Percentiles rank a stretch among this genome's conserved stretches.
Conservation (phyloP, 2,329 filamentous ascomycete species). For the Colletotrichum aenigma region DNA sequence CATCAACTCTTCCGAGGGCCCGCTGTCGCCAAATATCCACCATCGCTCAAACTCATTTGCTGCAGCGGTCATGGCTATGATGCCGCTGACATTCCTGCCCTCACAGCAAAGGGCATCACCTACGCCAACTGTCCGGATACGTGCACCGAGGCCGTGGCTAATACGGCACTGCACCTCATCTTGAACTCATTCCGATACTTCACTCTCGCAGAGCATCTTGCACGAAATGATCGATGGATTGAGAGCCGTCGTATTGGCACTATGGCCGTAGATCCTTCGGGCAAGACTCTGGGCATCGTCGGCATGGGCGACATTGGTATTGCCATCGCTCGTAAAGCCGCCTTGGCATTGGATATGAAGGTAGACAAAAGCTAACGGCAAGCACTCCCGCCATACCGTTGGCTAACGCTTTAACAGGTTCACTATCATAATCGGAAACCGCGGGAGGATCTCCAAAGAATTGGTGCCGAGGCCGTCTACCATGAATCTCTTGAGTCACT, state of each 20-base stretch:
- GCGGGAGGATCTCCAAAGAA: not conserved
- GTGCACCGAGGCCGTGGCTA: not conserved
- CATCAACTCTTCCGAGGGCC: not conserved
- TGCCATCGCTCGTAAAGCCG: not conserved
- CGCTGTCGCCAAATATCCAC: not conserved
- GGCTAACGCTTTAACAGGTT: fast-evolving
- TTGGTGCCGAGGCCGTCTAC: not conserved
- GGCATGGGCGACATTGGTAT: not conserved
- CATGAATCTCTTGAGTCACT: not conserved
- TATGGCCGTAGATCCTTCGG: not conserved
- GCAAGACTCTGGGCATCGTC: not conserved
- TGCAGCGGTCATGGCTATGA: not conserved
- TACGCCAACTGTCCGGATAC: not conserved
- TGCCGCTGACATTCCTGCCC: not conserved
- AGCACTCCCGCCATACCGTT: fast-evolving
- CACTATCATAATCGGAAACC: not conserved
- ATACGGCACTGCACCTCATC: not conserved
- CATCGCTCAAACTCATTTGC: not conserved
- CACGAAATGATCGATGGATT: not conserved
- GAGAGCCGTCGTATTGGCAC: not conserved
- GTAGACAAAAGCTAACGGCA: fast-evolving
- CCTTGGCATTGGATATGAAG: not conserved
- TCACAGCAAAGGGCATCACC: not conserved
- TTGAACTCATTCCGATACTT: not conserved
- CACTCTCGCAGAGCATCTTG: not conserved